Evolutionary conservation across 805 yeast species (phyloP).

Genomic region (Spathaspora hagerdaliae): DNA sequence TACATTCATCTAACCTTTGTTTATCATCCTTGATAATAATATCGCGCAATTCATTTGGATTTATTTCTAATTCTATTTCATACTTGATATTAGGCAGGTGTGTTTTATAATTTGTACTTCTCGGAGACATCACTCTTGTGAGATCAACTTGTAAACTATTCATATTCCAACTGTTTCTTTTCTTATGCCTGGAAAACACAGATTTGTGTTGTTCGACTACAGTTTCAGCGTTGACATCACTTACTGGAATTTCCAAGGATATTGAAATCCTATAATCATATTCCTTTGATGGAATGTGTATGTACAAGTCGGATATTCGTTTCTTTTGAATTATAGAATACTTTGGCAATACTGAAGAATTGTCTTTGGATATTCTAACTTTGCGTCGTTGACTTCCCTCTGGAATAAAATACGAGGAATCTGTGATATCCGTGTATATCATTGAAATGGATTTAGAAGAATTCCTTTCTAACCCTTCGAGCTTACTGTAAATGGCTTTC

Average conservation of each 20-base stretch:
- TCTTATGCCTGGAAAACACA: too few relatives aligned
- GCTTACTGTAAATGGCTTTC: conserved; percentile 50
- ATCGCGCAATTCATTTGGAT: too few relatives aligned
- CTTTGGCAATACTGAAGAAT: conserved; percentile 55
- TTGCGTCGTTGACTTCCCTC: conserved; percentile 56
- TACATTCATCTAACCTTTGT: too few relatives aligned
- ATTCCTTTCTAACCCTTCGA: conserved; percentile 50
- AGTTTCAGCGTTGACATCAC: background rate
- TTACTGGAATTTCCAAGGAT: background rate
- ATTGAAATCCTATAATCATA: background rate
- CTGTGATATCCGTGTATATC: conserved; percentile 60
- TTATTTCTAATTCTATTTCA: too few relatives aligned
- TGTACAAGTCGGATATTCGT: background rate
- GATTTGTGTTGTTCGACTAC: too few relatives aligned
- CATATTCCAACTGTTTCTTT: too few relatives aligned
- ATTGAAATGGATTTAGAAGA: conserved; percentile 38
- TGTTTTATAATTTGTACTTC: too few relatives aligned
- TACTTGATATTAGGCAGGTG: too few relatives aligned
- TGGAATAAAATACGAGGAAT: conserved; percentile 59
- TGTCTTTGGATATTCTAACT: conserved; percentile 65
- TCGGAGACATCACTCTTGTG: too few relatives aligned
- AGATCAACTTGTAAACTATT: too few relatives aligned
- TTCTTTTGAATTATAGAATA: conserved; percentile 41
- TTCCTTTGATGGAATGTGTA: background rate
- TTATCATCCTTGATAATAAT: too few relatives aligned